These are phyloP conservation scores for Verbena officinalis DNA, from an alignment of 257 asterid species.

Conservation along the genomic window DNA sequence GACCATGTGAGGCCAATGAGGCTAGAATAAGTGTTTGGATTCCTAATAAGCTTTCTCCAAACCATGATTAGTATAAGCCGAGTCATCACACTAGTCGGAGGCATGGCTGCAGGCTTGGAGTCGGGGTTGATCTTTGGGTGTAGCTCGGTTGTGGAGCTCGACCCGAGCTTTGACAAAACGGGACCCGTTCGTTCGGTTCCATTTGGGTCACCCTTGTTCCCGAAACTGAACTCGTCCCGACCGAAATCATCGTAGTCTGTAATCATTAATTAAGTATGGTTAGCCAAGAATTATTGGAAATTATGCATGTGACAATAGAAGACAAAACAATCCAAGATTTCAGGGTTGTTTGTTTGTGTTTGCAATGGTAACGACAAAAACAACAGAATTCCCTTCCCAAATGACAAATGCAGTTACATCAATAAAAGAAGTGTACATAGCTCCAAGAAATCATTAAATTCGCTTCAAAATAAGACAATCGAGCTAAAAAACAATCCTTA, in stretches of 20 bases:
- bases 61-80: conserved; percentile 76
- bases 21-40: conserved; percentile 73
- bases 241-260: conserved; percentile 90
- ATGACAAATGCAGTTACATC: conserved; percentile 43
- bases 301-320: conserved; percentile 40
- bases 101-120: conserved; percentile 53
- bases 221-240: conserved; percentile 53
- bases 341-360: conserved; percentile 21
- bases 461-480: conserved; percentile 28
- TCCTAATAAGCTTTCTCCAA: conserved; percentile 72
- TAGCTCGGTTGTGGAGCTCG: conserved; percentile 87
- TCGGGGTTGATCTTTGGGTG: conserved; percentile 60
- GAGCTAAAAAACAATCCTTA: background rate
- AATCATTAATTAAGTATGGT: background rate
- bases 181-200: conserved; percentile 55
- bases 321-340: conserved; percentile 54
- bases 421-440: conserved; percentile 20
- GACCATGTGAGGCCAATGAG: conserved; percentile 72
- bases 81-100: conserved; percentile 76
- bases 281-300: background rate
- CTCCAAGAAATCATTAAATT: conserved; percentile 33
- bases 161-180: conserved; percentile 80
- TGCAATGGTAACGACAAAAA: conserved; percentile 29
- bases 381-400: conserved; percentile 39
- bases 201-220: conserved; percentile 44